Conservation (phyloP, 2,329 filamentous ascomycete genomes). For the Thelonectria discophora region DNA sequence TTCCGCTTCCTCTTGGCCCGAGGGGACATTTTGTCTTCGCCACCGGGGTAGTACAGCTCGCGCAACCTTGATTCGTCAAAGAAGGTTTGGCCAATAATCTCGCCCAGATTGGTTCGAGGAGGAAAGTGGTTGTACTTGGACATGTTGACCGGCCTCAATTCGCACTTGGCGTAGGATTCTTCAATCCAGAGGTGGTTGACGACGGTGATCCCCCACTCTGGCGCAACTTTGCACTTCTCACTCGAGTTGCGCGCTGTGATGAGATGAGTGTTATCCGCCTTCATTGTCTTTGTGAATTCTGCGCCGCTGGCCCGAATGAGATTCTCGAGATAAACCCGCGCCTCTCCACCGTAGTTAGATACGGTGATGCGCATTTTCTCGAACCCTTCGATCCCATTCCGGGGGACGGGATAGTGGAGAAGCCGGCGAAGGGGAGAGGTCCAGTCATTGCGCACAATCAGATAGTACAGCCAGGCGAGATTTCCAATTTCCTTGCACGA, state of each 20-base stretch:
- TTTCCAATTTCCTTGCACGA: conserved; percentile 87
- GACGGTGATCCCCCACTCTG: conserved; percentile 90
- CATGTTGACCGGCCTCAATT: conserved; percentile 75
- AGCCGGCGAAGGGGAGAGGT: conserved; percentile 83
- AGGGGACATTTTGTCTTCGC: conserved; percentile 54
- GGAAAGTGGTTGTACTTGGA: conserved; percentile 88
- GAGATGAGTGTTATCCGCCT: conserved; percentile 93
- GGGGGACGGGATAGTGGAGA: conserved; percentile 88
- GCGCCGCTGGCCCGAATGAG: conserved; percentile 85
- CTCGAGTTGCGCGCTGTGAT: conserved; percentile 89
- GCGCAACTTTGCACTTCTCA: conserved; percentile 91
- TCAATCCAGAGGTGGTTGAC: conserved; percentile 98
- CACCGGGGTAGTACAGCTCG: conserved; percentile 75
- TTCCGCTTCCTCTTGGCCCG: conserved; percentile 59
- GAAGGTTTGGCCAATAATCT: conserved; percentile 89
- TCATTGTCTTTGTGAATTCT: conserved; percentile 94
- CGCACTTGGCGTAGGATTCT: conserved; percentile 93
- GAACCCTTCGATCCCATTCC: conserved; percentile 81
- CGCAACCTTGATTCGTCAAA: conserved; percentile 72
- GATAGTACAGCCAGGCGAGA: conserved; percentile 89
- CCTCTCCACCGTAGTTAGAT: conserved; percentile 96
- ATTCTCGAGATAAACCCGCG: conserved; percentile 92
- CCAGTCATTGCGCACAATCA: conserved; percentile 90
- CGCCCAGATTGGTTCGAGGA: conserved; percentile 86
- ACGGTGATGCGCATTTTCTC: conserved; percentile 80